Conservation (phyloP, 495 filamentous ascomycete genomes). For the Xeromyces bisporus region DNA sequence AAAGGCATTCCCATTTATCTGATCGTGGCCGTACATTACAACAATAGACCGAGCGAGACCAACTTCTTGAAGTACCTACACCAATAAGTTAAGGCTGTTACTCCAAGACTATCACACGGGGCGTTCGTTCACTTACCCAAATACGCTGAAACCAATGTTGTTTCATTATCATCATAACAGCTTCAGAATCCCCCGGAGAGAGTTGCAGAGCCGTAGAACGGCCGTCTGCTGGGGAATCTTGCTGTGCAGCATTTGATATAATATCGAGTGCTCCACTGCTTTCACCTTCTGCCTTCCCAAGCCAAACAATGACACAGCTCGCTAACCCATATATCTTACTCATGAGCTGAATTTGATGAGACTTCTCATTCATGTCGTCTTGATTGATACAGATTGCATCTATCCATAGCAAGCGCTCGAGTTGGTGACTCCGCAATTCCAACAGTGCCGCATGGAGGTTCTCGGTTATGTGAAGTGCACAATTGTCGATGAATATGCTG, state of each 20-base stretch:
- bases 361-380: conserved; percentile 11
- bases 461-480: conserved; percentile 3
- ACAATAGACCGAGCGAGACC: conserved; percentile 11
- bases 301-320: conserved; percentile 19
- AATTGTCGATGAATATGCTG: conserved; percentile 5
- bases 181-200: too few relatives aligned
- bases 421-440: conserved; percentile 5
- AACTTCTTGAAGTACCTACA: conserved; percentile 18
- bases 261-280: too few relatives aligned
- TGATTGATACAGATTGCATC: conserved; percentile 22
- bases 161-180: conserved; percentile 8
- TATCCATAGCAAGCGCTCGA: conserved; percentile 13
- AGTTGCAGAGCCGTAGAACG: too few relatives aligned
- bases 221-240: too few relatives aligned
- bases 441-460: conserved; percentile 9
- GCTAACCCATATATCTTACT: conserved; percentile 15
- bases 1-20: conserved; percentile 11
- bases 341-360: conserved; percentile 9
- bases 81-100: not conserved
- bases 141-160: conserved; percentile 14
- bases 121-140: conserved; percentile 12
- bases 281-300: conserved; percentile 11
- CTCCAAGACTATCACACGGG: too few relatives aligned
- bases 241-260: conserved; percentile 5
- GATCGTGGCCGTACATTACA: conserved; percentile 12